Evolutionary conservation across 352 stramenopile genomes (phyloP), one percentile per base, ranked within the genome.

Genomic region (Phytophthora agathidicida): DNA sequence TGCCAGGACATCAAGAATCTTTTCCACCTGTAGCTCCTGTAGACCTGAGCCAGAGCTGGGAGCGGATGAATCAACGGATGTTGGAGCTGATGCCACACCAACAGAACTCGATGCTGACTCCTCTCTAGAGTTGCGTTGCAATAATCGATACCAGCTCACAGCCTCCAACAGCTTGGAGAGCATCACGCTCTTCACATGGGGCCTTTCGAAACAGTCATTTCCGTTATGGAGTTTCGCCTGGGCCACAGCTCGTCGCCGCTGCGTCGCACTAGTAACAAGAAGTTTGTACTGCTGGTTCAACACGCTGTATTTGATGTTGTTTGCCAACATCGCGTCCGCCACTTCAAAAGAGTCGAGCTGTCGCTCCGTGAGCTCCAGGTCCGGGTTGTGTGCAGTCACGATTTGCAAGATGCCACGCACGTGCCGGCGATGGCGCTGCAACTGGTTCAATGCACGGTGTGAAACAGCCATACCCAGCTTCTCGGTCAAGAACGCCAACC

Each of bases 301-400:
- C 33, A 88, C 63, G 16, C 61, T 77, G 56, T 89, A 88, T 71
- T 90, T 93, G 31, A 93, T 75, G 38, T 95, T 83, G 54, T 88
- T 83, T 1, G 62, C 73, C 27, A 95, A 64, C 80, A 93, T 91
- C 1, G 72, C 72, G 28, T 86, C 69, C 3, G 79, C 77, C 10
- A 61, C 73, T 47, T 93, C 82, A 26, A 95, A 91, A 48, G 86
- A 91, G 53, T 93, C 83, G 5, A 95, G 71, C 46, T 95, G 83
- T 41, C 86, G 78, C 51, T 92, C 83, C 1, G 86, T 93, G 22
- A 95, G 77, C 49, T 85, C 69, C 31, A 93, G 50, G 44, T 95
- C 86, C 1, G 83, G 81, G 45, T 92, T 91, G 46, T 93, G 86
- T 38, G 74, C 85, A 9, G 69, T 86, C 43, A 93, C 79, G 28